Evolutionary conservation across 2,329 filamentous ascomycete species (phyloP).

Genomic region (Hirsutella minnesotensis): DNA sequence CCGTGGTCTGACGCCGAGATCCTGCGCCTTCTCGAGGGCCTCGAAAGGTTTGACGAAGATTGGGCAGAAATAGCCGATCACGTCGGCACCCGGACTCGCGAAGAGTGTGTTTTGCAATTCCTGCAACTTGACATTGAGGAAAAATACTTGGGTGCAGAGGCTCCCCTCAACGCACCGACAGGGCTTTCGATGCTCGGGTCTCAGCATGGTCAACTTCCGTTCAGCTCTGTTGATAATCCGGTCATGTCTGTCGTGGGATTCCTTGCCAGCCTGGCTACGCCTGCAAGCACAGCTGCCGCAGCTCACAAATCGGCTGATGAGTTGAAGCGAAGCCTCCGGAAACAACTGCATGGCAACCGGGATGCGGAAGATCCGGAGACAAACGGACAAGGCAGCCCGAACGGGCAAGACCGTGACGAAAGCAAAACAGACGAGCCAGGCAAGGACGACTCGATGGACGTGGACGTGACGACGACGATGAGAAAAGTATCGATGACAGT

Average conservation of each 20-base stretch:
- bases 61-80: constrained; percentile 90
- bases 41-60: constrained; percentile 91
- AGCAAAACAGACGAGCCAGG: neutral
- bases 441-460: constrained; percentile 51
- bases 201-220: constrained; percentile 71
- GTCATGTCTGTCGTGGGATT: constrained; percentile 95
- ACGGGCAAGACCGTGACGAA: constrained; percentile 27
- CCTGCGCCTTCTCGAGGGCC: constrained; percentile 75
- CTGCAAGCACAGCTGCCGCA: constrained; percentile 79
- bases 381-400: constrained; percentile 35
- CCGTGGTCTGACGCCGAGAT: constrained; percentile 88
- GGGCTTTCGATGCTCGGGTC: constrained; percentile 57
- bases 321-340: constrained; percentile 68
- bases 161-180: constrained; percentile 35
- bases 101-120: constrained; percentile 96
- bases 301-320: constrained; percentile 80
- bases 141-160: constrained; percentile 80
- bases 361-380: constrained; percentile 30
- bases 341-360: constrained; percentile 54
- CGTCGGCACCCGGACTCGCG: constrained; percentile 79
- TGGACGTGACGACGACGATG: constrained; percentile 42
- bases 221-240: constrained; percentile 88
- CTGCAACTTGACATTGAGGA: constrained; percentile 94
- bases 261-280: constrained; percentile 81
- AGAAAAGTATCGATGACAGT: constrained; percentile 34